Evolutionary conservation across 805 yeast genomes (phyloP).

Genomic region (Jamesozyma piceae): DNA sequence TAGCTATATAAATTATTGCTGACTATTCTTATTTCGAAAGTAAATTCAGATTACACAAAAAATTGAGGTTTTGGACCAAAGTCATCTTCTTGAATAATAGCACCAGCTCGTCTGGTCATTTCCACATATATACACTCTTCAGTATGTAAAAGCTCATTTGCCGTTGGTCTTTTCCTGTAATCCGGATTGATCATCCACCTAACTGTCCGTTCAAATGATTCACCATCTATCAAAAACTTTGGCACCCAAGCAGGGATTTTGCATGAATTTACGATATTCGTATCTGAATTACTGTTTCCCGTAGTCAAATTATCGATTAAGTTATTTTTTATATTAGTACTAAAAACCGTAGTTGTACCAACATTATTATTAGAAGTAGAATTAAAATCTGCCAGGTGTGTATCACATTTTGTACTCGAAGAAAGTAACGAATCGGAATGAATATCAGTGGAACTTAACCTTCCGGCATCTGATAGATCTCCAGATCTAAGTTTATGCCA

Average conservation of each 20-base stretch:
- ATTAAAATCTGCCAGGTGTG: conserved; percentile 19
- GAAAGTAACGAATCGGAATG: conserved; percentile 29
- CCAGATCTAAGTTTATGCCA: conserved; percentile 96
- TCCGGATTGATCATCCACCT: conserved; percentile 84
- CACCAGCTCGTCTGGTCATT: conserved; percentile 76
- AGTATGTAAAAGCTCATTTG: conserved; percentile 55
- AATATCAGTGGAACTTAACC: conserved; percentile 63
- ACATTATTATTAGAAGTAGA: background rate
- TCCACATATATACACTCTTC: conserved; percentile 75
- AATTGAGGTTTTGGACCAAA: conserved; percentile 72
- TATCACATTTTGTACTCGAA: conserved; percentile 21
- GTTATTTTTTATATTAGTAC: background rate
- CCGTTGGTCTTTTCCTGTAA: conserved; percentile 74
- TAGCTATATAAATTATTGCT: too few relatives aligned
- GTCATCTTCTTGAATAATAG: conserved; percentile 91
- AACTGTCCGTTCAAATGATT: conserved; percentile 69
- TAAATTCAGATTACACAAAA: conserved; percentile 12
- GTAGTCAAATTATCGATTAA: background rate
- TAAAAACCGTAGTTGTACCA: background rate
- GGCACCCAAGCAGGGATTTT: conserved; percentile 83
- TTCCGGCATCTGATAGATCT: conserved; percentile 90
- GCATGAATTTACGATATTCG: conserved; percentile 1
- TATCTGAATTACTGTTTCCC: background rate
- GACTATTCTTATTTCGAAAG: too few relatives aligned
- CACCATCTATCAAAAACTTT: conserved; percentile 62